Evolutionary conservation across 306 rosid species (phyloP).

Genomic region (Cucumis hystrix): DNA sequence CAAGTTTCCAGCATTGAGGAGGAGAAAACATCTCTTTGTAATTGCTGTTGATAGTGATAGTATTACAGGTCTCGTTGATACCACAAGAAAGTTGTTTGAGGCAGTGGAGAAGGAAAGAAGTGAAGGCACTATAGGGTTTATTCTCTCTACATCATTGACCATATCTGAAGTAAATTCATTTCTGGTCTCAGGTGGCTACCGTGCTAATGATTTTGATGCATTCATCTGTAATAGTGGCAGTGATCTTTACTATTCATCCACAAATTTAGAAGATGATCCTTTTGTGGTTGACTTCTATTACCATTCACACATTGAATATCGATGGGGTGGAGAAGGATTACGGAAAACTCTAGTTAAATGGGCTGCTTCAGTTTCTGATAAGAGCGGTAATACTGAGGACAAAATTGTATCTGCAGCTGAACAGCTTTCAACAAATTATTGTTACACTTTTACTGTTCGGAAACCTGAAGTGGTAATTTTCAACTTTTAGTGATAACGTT

Average conservation of each 20-base stretch:
- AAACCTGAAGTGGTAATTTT: slow-evolving; percentile 57
- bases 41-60: slow-evolving; percentile 81
- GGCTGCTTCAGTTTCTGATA: slow-evolving; percentile 54
- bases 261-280: slow-evolving; percentile 56
- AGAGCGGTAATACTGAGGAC: slow-evolving; percentile 31
- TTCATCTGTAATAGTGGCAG: slow-evolving; percentile 97
- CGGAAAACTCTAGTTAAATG: slow-evolving; percentile 89
- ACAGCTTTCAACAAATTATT: slow-evolving; percentile 84
- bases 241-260: slow-evolving; percentile 90
- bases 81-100: slow-evolving; percentile 52
- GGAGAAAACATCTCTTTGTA: slow-evolving; percentile 72
- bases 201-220: slow-evolving; percentile 85
- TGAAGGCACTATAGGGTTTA: slow-evolving; percentile 88
- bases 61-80: slow-evolving; percentile 44
- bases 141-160: slow-evolving; percentile 78
- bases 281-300: slow-evolving; percentile 91
- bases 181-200: slow-evolving; percentile 58
- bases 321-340: slow-evolving; percentile 99
- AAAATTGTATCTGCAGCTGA: slow-evolving; percentile 59
- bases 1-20: slow-evolving; percentile 85
- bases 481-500: slow-evolving; percentile 3
- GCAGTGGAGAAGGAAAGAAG: slow-evolving; percentile 60
- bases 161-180: slow-evolving; percentile 77
- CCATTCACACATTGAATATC: slow-evolving; percentile 93
- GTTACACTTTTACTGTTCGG: slow-evolving; percentile 72